Evolutionary conservation across 1,284 basidiomycete species (phyloP), one percentile per base, ranked within the genome.

Genomic region (Meira miltonrushii): DNA sequence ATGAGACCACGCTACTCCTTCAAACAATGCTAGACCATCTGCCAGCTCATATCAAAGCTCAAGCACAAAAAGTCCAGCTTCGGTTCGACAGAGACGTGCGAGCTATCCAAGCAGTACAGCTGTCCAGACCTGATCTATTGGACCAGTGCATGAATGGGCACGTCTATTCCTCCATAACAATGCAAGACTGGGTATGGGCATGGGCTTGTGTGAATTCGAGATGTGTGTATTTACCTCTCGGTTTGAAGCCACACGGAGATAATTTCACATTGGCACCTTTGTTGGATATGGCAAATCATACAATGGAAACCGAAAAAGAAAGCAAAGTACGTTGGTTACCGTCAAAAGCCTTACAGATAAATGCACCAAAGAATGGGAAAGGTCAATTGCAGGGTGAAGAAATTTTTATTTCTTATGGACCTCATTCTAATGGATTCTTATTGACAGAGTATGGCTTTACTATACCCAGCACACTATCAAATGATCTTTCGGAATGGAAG

Each of bases 211-310:
- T 71, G 56, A 74, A 71, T 43, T 66, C 74, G 11, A 69, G 74
- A n/a, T 77, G 72, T 51, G 60, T 77, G 40, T 74, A 65, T 40
- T 28, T 67, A 12, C 69, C 68, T 7, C 65, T 75, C 7, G 53
- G 58, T 1, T 62, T 73, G 8, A 62, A 57, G 10, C 53, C 64
- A 13, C 73, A 73, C 25, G 56, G 57, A 11, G 71, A 77, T 64
- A 77, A 77, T 46, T 68, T 77, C 47, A 74, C 74, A 1, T 50
- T 77, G 3, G 72, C 71, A 12, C 73, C 74, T 1, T 37, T 77
- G 56, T 70, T 77, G 10, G 74, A 77, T 38, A 75, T 77, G 74
- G 71, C 73, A 33, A 77, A 77, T 47, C 74, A 77, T 51, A 77
- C 73, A 2, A 47, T 62, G 1, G 59, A 67, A 15, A 38, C 58